Conservation (phyloP, 2,329 filamentous ascomycete genomes). For the Phialocephala sp. region DNA sequence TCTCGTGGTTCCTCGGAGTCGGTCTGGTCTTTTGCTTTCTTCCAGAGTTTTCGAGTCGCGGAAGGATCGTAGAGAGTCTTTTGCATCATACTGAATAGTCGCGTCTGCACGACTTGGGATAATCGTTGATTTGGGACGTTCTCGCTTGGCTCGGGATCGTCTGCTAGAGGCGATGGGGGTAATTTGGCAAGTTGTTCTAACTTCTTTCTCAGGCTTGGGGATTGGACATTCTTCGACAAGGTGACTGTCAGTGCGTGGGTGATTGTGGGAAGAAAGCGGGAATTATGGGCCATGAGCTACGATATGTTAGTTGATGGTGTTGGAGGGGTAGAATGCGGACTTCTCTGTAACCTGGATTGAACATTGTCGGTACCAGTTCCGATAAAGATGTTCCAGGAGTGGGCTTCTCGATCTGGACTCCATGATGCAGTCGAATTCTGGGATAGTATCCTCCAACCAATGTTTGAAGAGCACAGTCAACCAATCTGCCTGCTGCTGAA, state of each 20-base stretch:
- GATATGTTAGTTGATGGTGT: background rate
- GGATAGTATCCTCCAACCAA: slow-evolving; percentile 3
- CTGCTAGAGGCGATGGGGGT: background rate
- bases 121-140: slow-evolving; percentile 19
- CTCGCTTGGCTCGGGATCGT: background rate
- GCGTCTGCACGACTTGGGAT: slow-evolving; percentile 28
- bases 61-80: slow-evolving; percentile 29
- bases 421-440: background rate
- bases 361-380: slow-evolving; percentile 34
- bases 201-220: slow-evolving; percentile 32
- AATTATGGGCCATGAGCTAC: slow-evolving; percentile 33
- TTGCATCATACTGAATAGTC: slow-evolving; percentile 39
- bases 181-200: slow-evolving; percentile 21
- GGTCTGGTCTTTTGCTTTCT: background rate
- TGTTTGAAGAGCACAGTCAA: background rate
- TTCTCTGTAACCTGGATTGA: slow-evolving; percentile 39
- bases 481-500: background rate
- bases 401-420: slow-evolving; percentile 26
- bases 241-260: slow-evolving; percentile 25
- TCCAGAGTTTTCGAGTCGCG: slow-evolving; percentile 22
- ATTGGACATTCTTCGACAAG: slow-evolving; percentile 31
- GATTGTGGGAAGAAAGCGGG: slow-evolving; percentile 31
- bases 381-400: slow-evolving; percentile 26
- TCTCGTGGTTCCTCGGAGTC: background rate
- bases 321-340: slow-evolving; percentile 20